Evolutionary conservation across 371 early-diverging fungal species (phyloP).

Genomic region (Blastocladiella emersonii): DNA sequence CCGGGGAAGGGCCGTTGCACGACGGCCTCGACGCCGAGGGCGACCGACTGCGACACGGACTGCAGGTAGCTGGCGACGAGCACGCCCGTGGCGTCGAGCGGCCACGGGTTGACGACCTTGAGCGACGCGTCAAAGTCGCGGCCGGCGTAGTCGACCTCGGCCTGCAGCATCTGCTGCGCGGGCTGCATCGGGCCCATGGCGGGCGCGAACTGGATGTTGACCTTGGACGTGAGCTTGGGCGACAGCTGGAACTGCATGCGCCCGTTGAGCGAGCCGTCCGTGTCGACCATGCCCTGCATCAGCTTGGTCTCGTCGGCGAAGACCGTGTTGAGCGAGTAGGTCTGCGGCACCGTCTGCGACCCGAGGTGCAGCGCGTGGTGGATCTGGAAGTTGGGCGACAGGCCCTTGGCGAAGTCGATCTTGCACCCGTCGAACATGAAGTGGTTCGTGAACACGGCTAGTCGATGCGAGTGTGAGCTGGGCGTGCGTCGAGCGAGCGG

Average conservation of each 20-base stretch:
- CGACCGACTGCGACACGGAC: slow-evolving; percentile 66
- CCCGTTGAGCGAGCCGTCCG: slow-evolving; percentile 60
- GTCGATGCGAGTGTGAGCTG: no score
- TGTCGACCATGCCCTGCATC: slow-evolving; percentile 86
- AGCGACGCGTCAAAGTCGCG: slow-evolving; percentile 67
- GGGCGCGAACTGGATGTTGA: slow-evolving; percentile 51
- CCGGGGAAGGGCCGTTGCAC: slow-evolving; percentile 74
- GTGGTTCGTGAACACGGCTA: slow-evolving; percentile 55
- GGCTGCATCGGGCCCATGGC: slow-evolving; percentile 19
- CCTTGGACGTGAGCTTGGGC: slow-evolving; percentile 46
- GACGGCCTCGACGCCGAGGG: slow-evolving; percentile 76
- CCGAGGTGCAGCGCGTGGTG: slow-evolving; percentile 84
- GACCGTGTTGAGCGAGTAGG: slow-evolving; percentile 66
- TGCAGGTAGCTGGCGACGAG: slow-evolving; percentile 78
- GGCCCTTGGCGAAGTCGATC: slow-evolving; percentile 76
- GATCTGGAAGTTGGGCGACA: slow-evolving; percentile 86
- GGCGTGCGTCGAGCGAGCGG: no score
- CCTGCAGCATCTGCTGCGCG: slow-evolving; percentile 76
- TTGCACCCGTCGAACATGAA: slow-evolving; percentile 88
- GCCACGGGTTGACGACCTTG: slow-evolving; percentile 90
- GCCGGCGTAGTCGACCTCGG: slow-evolving; percentile 84
- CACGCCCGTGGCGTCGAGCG: slow-evolving; percentile 77
- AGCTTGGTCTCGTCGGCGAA: slow-evolving; percentile 16
- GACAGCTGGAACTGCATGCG: slow-evolving; percentile 54
- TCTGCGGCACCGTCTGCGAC: slow-evolving; percentile 61